A percentile compares a stretch with the other conserved stretches of the same genome.
phyloP scores from a whole-genome alignment of 2,329 filamentous ascomycete species.

The Cladophialophora immunda region DNA sequence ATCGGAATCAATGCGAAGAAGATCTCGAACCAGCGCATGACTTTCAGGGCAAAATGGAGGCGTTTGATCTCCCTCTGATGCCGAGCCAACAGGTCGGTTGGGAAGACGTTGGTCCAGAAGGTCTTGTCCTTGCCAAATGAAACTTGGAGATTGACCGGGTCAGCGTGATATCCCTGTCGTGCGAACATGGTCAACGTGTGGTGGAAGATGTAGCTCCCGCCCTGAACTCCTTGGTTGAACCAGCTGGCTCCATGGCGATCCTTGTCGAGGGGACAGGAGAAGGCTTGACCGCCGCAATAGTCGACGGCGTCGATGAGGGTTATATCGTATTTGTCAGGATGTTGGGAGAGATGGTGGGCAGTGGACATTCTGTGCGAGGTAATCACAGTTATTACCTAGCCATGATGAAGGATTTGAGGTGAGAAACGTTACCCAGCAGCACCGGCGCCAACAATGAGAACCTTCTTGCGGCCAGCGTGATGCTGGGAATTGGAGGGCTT shows the following conservation, averaged over 20 bases:
- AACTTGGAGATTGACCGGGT: slow-evolving; percentile 67
- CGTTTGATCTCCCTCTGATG: slow-evolving; percentile 64
- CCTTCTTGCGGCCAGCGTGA: slow-evolving; percentile 51
- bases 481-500: slow-evolving; percentile 25
- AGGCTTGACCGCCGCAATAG: slow-evolving; percentile 69
- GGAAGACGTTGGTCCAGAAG: slow-evolving; percentile 71
- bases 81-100: slow-evolving; percentile 63
- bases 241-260: slow-evolving; percentile 65
- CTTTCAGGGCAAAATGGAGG: slow-evolving; percentile 63
- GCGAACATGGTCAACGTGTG: slow-evolving; percentile 70
- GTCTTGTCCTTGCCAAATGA: slow-evolving; percentile 67
- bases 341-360: slow-evolving; percentile 71
- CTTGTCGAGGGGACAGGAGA: slow-evolving; percentile 65
- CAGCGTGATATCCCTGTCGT: slow-evolving; percentile 64
- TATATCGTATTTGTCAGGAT: slow-evolving; percentile 71
- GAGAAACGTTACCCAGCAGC: slow-evolving; percentile 61
- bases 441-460: slow-evolving; percentile 69
- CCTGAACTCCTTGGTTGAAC: slow-evolving; percentile 70
- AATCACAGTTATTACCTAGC: background rate
- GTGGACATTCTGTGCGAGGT: slow-evolving; percentile 29
- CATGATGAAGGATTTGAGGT: background rate
- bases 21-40: slow-evolving; percentile 64
- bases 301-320: slow-evolving; percentile 68
- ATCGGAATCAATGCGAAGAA: slow-evolving; percentile 67
- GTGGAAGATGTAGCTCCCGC: slow-evolving; percentile 68